Evolutionary conservation across 768 basidiomycete genomes (phyloP).

Genomic region (Xerocomellus intermedius): DNA sequence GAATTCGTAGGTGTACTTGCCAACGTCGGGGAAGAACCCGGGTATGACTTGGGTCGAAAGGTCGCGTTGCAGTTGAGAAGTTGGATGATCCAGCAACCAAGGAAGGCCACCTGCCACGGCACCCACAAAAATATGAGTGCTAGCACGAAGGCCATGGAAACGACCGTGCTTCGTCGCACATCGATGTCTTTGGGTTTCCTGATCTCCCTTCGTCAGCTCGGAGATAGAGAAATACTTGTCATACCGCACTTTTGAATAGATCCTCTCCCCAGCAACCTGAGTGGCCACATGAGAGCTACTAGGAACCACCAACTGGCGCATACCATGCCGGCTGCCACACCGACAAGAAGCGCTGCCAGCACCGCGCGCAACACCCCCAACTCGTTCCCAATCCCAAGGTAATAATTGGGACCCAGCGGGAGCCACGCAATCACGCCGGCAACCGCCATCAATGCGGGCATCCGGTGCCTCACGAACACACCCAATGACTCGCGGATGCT

Average conservation of each 20-base stretch:
- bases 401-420: conserved; percentile 53
- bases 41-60: conserved; percentile 11
- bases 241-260: conserved; percentile 17
- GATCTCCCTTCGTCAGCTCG: background rate
- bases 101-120: conserved; percentile 92
- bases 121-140: conserved; percentile 68
- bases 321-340: conserved; percentile 66
- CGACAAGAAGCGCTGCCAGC: conserved; percentile 55
- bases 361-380: conserved; percentile 37
- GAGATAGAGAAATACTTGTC: background rate
- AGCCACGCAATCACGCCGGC: conserved; percentile 50
- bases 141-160: conserved; percentile 62
- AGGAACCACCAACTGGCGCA: conserved; percentile 58
- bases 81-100: conserved; percentile 82
- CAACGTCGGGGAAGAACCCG: conserved; percentile 28
- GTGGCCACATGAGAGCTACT: conserved; percentile 46
- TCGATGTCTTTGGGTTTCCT: conserved; percentile 35
- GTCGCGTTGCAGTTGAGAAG: conserved; percentile 57
- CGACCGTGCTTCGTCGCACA: conserved; percentile 46
- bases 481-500: conserved; percentile 49
- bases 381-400: conserved; percentile 61
- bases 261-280: conserved; percentile 16
- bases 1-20: conserved; percentile 23
- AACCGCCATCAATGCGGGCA: conserved; percentile 42
- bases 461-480: conserved; percentile 38